Evolutionary conservation across 2,329 filamentous ascomycete genomes (phyloP).

Genomic region (Colletotrichum lini): DNA sequence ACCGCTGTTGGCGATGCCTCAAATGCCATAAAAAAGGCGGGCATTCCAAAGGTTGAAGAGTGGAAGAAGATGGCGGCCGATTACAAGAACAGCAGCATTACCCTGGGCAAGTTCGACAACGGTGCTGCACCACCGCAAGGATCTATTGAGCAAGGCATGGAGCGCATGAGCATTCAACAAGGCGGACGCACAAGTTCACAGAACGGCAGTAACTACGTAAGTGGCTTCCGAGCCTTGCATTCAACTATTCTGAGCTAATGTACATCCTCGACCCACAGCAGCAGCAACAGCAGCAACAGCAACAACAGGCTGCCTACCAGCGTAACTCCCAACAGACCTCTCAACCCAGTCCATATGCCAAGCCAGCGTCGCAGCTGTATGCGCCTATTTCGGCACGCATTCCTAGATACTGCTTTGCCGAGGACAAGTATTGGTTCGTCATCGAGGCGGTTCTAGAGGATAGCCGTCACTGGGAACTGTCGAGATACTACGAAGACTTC

Average conservation of each 20-base stretch:
- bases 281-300: conserved; percentile 49
- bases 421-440: conserved; percentile 99
- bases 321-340: conserved; percentile 50
- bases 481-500: conserved; percentile 97
- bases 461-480: conserved; percentile 91
- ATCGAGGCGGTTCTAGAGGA: conserved; percentile 94
- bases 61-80: conserved; percentile 99
- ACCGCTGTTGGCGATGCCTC: conserved; percentile 85
- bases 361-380: conserved; percentile 70
- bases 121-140: conserved; percentile 59
- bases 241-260: not conserved
- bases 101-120: conserved; percentile 88
- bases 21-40: conserved; percentile 88
- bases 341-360: conserved; percentile 57
- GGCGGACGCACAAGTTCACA: conserved; percentile 64
- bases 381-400: conserved; percentile 88
- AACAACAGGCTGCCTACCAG: conserved; percentile 49
- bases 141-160: conserved; percentile 77
- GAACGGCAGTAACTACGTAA: conserved; percentile 65
- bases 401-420: conserved; percentile 93
- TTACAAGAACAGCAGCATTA: conserved; percentile 99
- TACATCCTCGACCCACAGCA: not conserved
- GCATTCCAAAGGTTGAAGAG: conserved; percentile 95
- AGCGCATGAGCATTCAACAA: conserved; percentile 83
- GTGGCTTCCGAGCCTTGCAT: conserved; percentile 44